Evolutionary conservation across 2,329 filamentous ascomycete species (phyloP), one percentile per base, ranked within the genome.

Genomic region (Colletotrichum viniferum): DNA sequence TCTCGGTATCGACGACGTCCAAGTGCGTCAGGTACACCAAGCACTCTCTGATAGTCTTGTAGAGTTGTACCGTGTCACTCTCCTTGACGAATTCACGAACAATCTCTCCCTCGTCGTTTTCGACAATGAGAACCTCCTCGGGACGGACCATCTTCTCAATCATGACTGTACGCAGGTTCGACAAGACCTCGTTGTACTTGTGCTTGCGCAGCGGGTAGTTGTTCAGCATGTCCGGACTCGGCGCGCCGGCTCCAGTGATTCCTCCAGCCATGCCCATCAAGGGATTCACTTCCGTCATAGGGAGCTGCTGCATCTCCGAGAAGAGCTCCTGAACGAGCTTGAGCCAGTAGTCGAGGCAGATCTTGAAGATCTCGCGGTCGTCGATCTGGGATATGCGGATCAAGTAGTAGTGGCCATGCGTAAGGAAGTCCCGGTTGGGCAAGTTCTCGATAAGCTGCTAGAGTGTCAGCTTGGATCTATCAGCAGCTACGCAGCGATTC

Each of bases 81-180:
- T 99, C 97, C 88, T 99, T 99, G 83, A 99, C 97, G 79, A 99
- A 99, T 82, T 99, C 97, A 80, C 97, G 95, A 34, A 99, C 97
- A 80, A 99, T 99, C 84, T 99, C 97, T 77, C 97, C 97, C 85
- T 99, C 97, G 77, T 99, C 97, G 84, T 99, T 99, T 86, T 99
- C 97, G n/a, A 99, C 97, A 81, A 99, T 97, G 79, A 99, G 86
- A 10, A 99, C 97, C 86, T 99, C 97, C 86, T 99, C 97, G 1
- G 97, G 97, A 58, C 96, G 92, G 36, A 99, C 97, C 97, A 99
- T 99, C 89, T 98, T 98, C 87, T 99, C 97, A 77, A 99, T 98
- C 97, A 99, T 99, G 78, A 99, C 97, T 28, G 96, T 94, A 79
- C 97, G 94, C 73, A 99, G 89, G 84, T 98, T 98, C 12, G 96